phyloP scores from a whole-genome alignment of 768 basidiomycete genomes.

The Pleurotus giganteus region DNA sequence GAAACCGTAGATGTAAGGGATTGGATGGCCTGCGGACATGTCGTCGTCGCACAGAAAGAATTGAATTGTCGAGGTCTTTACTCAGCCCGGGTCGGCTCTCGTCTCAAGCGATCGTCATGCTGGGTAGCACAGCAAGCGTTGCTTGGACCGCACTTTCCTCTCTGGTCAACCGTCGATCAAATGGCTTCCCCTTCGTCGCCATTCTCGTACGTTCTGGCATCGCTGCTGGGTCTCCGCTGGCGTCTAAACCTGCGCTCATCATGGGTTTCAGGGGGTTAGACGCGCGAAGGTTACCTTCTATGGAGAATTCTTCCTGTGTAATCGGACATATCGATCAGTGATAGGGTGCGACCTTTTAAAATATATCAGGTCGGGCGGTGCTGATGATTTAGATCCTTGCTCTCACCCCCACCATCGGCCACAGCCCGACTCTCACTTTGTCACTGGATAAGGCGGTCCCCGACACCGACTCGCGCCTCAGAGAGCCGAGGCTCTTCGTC shows the following conservation, averaged over 20 bases:
- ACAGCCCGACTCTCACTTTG: not conserved
- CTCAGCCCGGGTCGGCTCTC: too few relatives aligned
- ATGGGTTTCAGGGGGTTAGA: not conserved
- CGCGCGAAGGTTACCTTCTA: not conserved
- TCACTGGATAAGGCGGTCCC: not conserved
- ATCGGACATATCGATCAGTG: not conserved
- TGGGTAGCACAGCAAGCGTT: not conserved
- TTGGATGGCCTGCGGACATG: too few relatives aligned
- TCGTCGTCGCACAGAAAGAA: too few relatives aligned
- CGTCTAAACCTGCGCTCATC: constrained; percentile 2
- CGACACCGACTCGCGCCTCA: not conserved
- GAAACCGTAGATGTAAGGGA: too few relatives aligned
- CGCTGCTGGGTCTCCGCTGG: not conserved
- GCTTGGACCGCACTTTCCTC: not conserved
- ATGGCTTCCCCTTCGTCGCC: not conserved
- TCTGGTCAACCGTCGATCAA: not conserved
- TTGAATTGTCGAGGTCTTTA: too few relatives aligned
- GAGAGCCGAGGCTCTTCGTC: not conserved
- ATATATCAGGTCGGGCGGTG: not conserved
- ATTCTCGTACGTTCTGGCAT: not conserved
- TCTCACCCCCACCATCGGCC: not conserved
- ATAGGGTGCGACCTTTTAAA: not conserved
- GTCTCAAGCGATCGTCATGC: too few relatives aligned
- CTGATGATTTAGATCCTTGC: not conserved
- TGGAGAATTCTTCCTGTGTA: not conserved